These are phyloP conservation scores for Calycina marina DNA, from an alignment of 2,329 filamentous ascomycete species.

Conservation along the genomic window DNA sequence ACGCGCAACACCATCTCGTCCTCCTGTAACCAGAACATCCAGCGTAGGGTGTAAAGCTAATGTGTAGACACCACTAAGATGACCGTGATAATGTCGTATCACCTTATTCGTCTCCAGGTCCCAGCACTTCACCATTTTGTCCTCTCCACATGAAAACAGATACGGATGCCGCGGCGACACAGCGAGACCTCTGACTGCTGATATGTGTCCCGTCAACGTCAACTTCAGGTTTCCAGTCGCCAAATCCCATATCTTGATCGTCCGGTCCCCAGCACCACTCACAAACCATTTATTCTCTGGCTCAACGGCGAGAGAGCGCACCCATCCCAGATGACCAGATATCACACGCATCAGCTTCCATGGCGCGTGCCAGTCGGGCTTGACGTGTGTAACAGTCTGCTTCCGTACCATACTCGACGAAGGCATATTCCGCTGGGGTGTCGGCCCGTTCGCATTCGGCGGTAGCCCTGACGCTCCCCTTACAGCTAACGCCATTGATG, in stretches of 20 bases:
- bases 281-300: constrained; percentile 97
- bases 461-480: constrained; percentile 28
- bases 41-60: constrained; percentile 86
- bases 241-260: constrained; percentile 98
- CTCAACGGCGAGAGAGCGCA: constrained; percentile 76
- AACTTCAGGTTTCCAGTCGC: constrained; percentile 72
- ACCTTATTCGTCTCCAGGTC: constrained; percentile 99
- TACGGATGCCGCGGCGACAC: constrained; percentile 92
- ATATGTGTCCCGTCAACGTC: constrained; percentile 88
- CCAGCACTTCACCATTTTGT: constrained; percentile 99
- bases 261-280: constrained; percentile 84
- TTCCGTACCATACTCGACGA: constrained; percentile 45
- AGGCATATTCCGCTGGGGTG: constrained; percentile 32
- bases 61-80: constrained; percentile 90
- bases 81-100: constrained; percentile 93
- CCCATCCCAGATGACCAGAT: constrained; percentile 92
- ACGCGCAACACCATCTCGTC: constrained; percentile 81
- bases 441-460: constrained; percentile 40
- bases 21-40: constrained; percentile 88
- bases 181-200: constrained; percentile 79
- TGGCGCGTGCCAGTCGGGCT: constrained; percentile 90
- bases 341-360: constrained; percentile 99
- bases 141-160: constrained; percentile 92
- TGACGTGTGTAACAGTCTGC: constrained; percentile 46
- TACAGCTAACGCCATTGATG: constrained; percentile 42